Percentiles rank a stretch among this genome's conserved stretches.
These are phyloP conservation scores for Manihot esculenta DNA, from an alignment of 441 rosid genomes.

Conservation along the genomic window DNA sequence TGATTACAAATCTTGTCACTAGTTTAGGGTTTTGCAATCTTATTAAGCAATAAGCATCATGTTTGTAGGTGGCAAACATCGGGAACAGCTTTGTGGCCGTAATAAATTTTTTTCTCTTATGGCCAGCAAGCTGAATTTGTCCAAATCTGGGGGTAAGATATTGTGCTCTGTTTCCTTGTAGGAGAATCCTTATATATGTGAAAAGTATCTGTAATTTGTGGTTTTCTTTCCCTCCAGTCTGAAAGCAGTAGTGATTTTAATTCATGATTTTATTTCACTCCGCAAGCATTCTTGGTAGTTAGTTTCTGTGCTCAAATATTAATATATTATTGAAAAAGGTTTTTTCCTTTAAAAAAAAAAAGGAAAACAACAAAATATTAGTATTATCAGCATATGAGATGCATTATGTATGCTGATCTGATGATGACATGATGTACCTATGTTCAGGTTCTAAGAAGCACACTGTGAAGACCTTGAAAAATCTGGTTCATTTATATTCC, in stretches of 20 bases:
- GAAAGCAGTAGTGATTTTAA: no score
- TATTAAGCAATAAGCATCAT: constrained; percentile 1
- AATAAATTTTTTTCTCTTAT: constrained; percentile 40
- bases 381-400: constrained; percentile 1
- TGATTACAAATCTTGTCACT: background rate
- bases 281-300: background rate
- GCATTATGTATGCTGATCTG: constrained; percentile 11
- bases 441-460: constrained; percentile 66
- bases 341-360: background rate
- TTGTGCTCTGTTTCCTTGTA: background rate
- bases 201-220: background rate
- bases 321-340: background rate
- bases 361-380: background rate
- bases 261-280: background rate
- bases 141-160: constrained; percentile 41
- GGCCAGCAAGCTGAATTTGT: constrained; percentile 34
- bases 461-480: constrained; percentile 48
- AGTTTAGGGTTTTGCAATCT: constrained; percentile 14
- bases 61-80: constrained; percentile 34
- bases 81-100: constrained; percentile 30
- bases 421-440: constrained; percentile 5
- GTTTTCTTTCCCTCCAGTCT: no score
- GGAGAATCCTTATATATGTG: background rate
- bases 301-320: background rate
- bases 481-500: constrained; percentile 57